Evolutionary conservation across 2,329 filamentous ascomycete species (phyloP).

Genomic region (Fusarium verticillioides): DNA sequence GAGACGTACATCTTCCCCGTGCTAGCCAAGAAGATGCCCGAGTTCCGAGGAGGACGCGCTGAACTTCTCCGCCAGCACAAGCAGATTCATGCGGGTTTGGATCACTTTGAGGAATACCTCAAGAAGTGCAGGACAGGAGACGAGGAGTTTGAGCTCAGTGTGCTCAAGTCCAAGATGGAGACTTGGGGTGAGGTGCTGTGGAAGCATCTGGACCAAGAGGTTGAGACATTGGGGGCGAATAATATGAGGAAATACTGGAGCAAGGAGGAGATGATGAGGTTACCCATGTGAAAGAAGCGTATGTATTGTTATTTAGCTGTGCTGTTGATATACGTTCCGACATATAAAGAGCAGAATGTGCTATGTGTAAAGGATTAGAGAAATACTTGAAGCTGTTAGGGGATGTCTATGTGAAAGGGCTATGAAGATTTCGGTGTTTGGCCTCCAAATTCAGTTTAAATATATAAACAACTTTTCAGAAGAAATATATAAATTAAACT

Average conservation of each 20-base stretch:
- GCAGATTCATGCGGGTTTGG: conserved; percentile 81
- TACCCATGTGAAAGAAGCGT: conserved; percentile 69
- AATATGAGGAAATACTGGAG: conserved; percentile 88
- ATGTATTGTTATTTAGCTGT: conserved; percentile 5
- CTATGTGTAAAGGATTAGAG: background rate
- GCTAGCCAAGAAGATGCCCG: conserved; percentile 81
- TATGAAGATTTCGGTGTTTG: background rate
- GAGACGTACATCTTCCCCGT: conserved; percentile 84
- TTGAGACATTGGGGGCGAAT: conserved; percentile 79
- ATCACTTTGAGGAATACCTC: conserved; percentile 74
- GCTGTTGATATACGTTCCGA: conserved; percentile 2
- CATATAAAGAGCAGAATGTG: background rate
- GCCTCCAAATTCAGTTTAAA: rapidly evolving
- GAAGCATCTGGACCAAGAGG: conserved; percentile 87
- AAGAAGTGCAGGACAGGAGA: conserved; percentile 70
- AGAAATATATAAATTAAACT: no score
- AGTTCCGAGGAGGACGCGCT: conserved; percentile 68
- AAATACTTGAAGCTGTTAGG: background rate
- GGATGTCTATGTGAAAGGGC: background rate
- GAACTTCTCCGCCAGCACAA: conserved; percentile 79
- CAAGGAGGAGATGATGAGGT: conserved; percentile 74
- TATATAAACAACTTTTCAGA: background rate
- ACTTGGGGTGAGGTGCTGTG: conserved; percentile 81
- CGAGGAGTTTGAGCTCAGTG: conserved; percentile 64
- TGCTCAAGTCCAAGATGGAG: conserved; percentile 79